Base-by-base conservation (phyloP, 345 rosid species). In the Acer yangbiense region DNA sequence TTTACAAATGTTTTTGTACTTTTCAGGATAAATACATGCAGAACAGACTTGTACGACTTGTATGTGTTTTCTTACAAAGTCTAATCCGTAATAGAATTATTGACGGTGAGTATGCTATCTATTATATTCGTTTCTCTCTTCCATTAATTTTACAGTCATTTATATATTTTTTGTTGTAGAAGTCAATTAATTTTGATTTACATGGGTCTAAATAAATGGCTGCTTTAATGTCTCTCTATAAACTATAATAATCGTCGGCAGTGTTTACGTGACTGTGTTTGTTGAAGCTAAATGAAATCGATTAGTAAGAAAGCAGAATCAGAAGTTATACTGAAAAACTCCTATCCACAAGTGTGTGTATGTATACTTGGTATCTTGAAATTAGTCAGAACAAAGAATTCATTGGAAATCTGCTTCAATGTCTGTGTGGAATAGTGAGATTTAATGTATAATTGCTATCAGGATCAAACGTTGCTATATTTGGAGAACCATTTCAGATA, bases 11-110 rank as follows among this genome's bases (percentile, higher is more conserved):
- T 65, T 39, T 48, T 23, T 82, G 57, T 73, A 65, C 81, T 85
- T 89, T 88, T 75, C 95, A 97, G 97, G 98, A 97, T 78, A 97
- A 91, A 82, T 94, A 94, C 89, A 93, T 97, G 98, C 98, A 97
- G 90, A 97, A 91, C 87, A 90, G 99, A 85, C 98, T 97, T 60
- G 99, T 94, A 44, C 88, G 99, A 74, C 99, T 97, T 77, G 98
- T 97, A 52, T 97, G 99, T 76, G 98, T 93, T 73, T 97, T 97
- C 95, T 86, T 97, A 71, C 98, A 97, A 86, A 89, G 97, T 82
- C 83, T 94, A 81, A 97, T 97, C 78, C 92, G 97, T 23, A 97
- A 97, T 77, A 91, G 90, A 77, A 92, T 87, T 74, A 93, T 97
- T 67, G 95, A 97, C 77, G 98, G 97, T 94, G 58, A 75, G 89